Percentiles rank a stretch among this genome's conserved stretches.
Conservation (phyloP, 805 yeast genomes). For the Hanseniaspora lachancei region DNA sequence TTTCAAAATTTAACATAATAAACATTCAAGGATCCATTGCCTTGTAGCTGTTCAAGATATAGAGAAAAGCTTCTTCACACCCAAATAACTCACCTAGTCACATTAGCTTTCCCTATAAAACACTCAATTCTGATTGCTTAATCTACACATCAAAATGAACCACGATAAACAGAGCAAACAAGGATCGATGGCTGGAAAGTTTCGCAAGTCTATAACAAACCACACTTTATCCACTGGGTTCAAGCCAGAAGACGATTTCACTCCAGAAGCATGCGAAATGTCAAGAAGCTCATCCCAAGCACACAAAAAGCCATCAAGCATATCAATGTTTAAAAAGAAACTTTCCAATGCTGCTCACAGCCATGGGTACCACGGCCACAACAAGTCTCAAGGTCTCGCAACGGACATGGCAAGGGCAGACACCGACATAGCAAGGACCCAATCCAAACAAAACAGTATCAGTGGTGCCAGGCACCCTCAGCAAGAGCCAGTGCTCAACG, state of each 20-base stretch:
- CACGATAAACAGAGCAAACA: neutral
- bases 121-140: no score
- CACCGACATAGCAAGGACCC: neutral
- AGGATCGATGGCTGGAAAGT: neutral
- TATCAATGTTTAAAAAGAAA: conserved; percentile 6
- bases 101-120: no score
- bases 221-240: neutral
- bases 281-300: neutral
- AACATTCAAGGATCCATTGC: no score
- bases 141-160: neutral
- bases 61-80: no score
- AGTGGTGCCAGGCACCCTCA: neutral
- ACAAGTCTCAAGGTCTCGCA: neutral
- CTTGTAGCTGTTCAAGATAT: no score
- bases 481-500: neutral
- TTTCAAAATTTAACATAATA: no score
- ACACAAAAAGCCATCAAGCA: conserved; percentile 4
- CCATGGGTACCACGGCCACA: neutral
- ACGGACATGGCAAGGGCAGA: neutral
- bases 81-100: no score
- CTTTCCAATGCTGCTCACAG: neutral
- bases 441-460: no score
- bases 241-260: neutral
- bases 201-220: conserved; percentile 1
- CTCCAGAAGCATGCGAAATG: neutral